Base-by-base conservation (phyloP, 345 rosid species). In the Moricandia arvensis region DNA sequence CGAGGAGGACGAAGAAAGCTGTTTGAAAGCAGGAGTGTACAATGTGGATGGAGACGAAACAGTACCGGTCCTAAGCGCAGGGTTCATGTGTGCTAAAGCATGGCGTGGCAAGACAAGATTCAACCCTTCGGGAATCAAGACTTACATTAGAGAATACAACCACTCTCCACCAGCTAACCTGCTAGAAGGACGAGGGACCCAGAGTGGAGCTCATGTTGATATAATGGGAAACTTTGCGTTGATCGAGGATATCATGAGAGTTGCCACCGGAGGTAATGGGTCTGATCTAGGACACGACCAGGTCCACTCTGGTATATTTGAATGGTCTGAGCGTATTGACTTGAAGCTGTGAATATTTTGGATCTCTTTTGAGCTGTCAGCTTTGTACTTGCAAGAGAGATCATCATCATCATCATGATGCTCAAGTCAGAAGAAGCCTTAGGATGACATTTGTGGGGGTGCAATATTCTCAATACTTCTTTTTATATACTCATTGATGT, bases 171-270 rank as follows among this genome's bases (percentile, higher is more conserved):
- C 97, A 0, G 83, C 97, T 17, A 92, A 88, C 72, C 82, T 95
- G 43, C 82, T 95, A 11, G 97, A 95, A 78, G 99, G 97, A 5
- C 85, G 99, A 0, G 97, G 99, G 65, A 95, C 93, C 1, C 96
- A 81, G 72, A 95, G 99, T 51, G 98, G 97, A 6, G 86, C 87
- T 5, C 98, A 95, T 79, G 98, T 92, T 4, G 99, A 95, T 72
- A 89, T 95, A 59, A 90, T 95, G 99, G 99, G 99, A 54, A 95
- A 95, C 79, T 95, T 95, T 73, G 98, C 91, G 5, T 70, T 95
- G 75, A 90, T 95, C 0, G 98, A 95, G 72, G 98, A 95, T 69
- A 55, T 92, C 34, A 84, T 92, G 79, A 86, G 96, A 80, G 82
- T 95, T 18, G 99, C 97, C 13, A 85, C 94, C 0, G 99, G 99